Conservation (phyloP, 805 yeast species). For the Pichia californica region DNA sequence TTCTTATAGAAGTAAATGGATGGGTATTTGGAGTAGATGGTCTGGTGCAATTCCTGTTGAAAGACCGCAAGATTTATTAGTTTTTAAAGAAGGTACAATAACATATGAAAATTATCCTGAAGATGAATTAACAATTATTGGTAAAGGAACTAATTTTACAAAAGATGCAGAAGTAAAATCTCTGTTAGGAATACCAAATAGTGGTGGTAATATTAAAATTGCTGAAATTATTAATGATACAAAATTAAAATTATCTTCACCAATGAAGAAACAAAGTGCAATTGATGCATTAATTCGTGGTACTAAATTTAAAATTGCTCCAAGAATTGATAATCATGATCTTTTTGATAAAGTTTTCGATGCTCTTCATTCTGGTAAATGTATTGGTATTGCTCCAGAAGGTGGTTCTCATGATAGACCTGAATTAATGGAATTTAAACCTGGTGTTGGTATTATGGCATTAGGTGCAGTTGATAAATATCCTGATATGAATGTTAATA, state of each 20-base stretch:
- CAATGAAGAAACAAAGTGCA: constrained; percentile 52
- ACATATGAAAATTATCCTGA: constrained; percentile 37
- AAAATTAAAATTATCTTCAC: constrained; percentile 58
- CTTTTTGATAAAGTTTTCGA: constrained; percentile 79
- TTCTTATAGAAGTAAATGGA: constrained; percentile 57
- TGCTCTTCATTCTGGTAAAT: constrained; percentile 62
- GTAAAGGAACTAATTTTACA: constrained; percentile 63
- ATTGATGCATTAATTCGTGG: constrained; percentile 42
- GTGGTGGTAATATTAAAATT: constrained; percentile 70
- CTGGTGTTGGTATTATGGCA: constrained; percentile 98
- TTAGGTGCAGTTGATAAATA: constrained; percentile 75
- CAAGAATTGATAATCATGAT: constrained; percentile 71
- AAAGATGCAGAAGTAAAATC: constrained; percentile 59
- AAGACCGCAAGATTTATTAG: constrained; percentile 80
- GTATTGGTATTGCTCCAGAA: constrained; percentile 93
- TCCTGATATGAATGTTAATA: constrained; percentile 65
- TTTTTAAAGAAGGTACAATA: constrained; percentile 54
- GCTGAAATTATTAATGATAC: constrained; percentile 65
- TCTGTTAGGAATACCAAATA: constrained; percentile 69
- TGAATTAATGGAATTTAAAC: constrained; percentile 83
- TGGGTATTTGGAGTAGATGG: constrained; percentile 70
- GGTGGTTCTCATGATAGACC: constrained; percentile 99
- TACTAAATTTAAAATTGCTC: constrained; percentile 61
- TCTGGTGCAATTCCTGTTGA: constrained; percentile 86
- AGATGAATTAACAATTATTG: constrained; percentile 54